These are phyloP conservation scores for Fusarium sp. DNA, from an alignment of 2,329 filamentous ascomycete species.

Conservation along the genomic window DNA sequence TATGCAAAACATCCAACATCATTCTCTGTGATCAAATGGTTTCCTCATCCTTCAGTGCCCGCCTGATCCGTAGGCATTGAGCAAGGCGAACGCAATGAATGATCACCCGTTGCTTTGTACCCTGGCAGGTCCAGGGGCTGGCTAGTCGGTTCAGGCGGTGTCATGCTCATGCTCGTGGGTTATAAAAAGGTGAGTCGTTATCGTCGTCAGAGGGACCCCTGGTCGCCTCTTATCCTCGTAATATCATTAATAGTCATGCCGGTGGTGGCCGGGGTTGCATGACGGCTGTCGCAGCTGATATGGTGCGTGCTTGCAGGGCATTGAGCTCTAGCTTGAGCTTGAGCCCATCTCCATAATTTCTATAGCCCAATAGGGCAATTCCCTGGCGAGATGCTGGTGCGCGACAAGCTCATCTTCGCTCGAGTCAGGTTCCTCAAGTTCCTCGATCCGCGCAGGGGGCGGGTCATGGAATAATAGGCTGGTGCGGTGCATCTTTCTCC, in stretches of 20 bases:
- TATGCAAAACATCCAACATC: slow-evolving; percentile 47
- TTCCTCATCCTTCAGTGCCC: slow-evolving; percentile 24
- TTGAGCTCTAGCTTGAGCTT: slow-evolving; percentile 44
- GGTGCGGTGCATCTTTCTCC: slow-evolving; percentile 63
- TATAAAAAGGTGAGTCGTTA: slow-evolving; percentile 45
- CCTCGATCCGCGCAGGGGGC: slow-evolving; percentile 65
- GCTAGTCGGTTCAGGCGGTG: slow-evolving; percentile 40
- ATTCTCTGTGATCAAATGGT: slow-evolving; percentile 44
- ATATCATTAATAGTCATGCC: slow-evolving; percentile 48
- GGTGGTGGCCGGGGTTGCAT: slow-evolving; percentile 36
- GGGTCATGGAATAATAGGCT: slow-evolving; percentile 66
- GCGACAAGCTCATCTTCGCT: slow-evolving; percentile 61
- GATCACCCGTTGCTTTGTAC: slow-evolving; percentile 24
- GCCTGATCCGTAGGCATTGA: slow-evolving; percentile 16
- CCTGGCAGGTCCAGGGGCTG: slow-evolving; percentile 33
- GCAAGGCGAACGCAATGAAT: slow-evolving; percentile 26
- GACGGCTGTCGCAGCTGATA: slow-evolving; percentile 35
- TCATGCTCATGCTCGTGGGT: slow-evolving; percentile 41
- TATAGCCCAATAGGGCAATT: slow-evolving; percentile 66
- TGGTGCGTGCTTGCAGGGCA: slow-evolving; percentile 22
- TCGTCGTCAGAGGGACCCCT: slow-evolving; percentile 48
- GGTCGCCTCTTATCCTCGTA: slow-evolving; percentile 45
- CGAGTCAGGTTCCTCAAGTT: slow-evolving; percentile 67
- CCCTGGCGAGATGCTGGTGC: slow-evolving; percentile 61
- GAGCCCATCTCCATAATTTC: slow-evolving; percentile 67